These are phyloP conservation scores for Ceratocystis destructans DNA, from an alignment of 2,329 filamentous ascomycete genomes.

Conservation along the genomic window DNA sequence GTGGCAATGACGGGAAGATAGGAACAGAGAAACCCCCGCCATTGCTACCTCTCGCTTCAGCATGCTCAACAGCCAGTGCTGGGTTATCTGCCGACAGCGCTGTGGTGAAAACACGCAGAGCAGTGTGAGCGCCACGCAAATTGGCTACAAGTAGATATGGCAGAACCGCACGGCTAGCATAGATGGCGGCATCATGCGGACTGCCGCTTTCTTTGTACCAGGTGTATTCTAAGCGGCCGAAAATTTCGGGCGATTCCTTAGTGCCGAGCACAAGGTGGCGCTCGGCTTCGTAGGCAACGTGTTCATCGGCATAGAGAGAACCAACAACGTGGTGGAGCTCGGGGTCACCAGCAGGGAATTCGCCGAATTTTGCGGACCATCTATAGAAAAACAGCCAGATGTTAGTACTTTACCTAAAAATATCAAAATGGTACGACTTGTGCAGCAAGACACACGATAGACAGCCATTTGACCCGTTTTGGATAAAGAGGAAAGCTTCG, in stretches of 20 bases:
- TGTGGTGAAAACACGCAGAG: constrained; percentile 50
- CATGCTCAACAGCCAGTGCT: constrained; percentile 60
- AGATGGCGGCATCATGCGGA: constrained; percentile 72
- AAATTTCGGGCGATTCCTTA: constrained; percentile 67
- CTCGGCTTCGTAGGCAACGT: constrained; percentile 87
- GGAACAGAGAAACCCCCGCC: constrained; percentile 52
- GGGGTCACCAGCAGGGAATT: constrained; percentile 80
- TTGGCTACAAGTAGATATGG: constrained; percentile 88
- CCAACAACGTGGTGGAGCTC: constrained; percentile 90
- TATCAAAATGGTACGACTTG: not conserved
- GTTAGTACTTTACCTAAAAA: not conserved
- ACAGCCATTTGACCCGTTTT: too few relatives aligned
- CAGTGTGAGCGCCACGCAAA: constrained; percentile 72
- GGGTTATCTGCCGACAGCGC: constrained; percentile 31
- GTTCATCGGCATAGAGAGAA: constrained; percentile 78
- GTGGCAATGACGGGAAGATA: constrained; percentile 80
- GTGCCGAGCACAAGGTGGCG: constrained; percentile 79
- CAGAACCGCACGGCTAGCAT: constrained; percentile 72
- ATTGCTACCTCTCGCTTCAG: constrained; percentile 41
- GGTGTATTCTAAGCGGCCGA: constrained; percentile 73
- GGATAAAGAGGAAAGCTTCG: not conserved
- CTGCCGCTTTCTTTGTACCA: constrained; percentile 81
- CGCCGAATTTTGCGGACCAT: constrained; percentile 77
- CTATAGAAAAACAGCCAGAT: constrained; percentile 22
- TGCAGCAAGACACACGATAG: not conserved